These are phyloP conservation scores for Serendipita sp. DNA, from an alignment of 768 basidiomycete genomes.

Conservation along the genomic window DNA sequence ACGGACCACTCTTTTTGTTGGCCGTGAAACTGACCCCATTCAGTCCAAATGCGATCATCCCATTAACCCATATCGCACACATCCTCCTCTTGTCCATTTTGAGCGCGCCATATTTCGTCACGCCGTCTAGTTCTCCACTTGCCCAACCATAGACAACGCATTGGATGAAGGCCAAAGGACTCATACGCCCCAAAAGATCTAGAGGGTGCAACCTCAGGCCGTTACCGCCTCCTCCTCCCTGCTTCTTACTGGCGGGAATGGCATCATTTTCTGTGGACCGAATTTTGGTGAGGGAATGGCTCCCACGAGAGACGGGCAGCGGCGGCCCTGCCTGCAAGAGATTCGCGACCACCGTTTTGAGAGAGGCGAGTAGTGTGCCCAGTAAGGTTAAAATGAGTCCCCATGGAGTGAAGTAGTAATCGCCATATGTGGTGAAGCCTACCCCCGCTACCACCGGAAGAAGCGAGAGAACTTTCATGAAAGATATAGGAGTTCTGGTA, in stretches of 20 bases:
- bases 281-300: neutral
- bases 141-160: slow-evolving; percentile 61
- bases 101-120: slow-evolving; percentile 30
- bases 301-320: slow-evolving; percentile 13
- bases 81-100: slow-evolving; percentile 29
- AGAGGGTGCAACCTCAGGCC: slow-evolving; percentile 44
- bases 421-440: slow-evolving; percentile 86
- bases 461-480: slow-evolving; percentile 50
- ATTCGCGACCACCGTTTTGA: slow-evolving; percentile 88
- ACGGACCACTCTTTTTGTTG: slow-evolving; percentile 78
- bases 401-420: slow-evolving; percentile 77
- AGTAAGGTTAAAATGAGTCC: slow-evolving; percentile 79
- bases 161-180: slow-evolving; percentile 80
- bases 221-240: no score
- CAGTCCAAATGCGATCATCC: slow-evolving; percentile 73
- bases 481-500: slow-evolving; percentile 42
- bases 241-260: no score
- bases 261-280: neutral
- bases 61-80: slow-evolving; percentile 54
- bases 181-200: slow-evolving; percentile 77
- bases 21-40: slow-evolving; percentile 92
- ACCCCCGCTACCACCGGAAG: slow-evolving; percentile 81
- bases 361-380: slow-evolving; percentile 78
- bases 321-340: slow-evolving; percentile 36
- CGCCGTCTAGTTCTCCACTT: slow-evolving; percentile 61